These are phyloP conservation scores for Saposhnikovia divaricata DNA, from an alignment of 129 eudicot species.

Conservation along the genomic window DNA sequence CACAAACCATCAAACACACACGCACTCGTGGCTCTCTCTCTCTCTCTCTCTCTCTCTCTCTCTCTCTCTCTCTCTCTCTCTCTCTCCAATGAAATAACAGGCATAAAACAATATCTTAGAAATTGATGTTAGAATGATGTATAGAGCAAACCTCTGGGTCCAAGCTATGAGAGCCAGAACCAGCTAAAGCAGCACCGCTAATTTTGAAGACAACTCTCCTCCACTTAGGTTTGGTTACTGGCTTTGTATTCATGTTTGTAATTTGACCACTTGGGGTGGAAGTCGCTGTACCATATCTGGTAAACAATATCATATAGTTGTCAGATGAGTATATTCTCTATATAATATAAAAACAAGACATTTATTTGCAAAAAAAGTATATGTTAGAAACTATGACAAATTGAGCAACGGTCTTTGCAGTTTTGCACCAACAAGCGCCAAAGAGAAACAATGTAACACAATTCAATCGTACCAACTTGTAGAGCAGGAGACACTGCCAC, in stretches of 20 bases:
- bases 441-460: neutral
- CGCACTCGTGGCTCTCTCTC: neutral
- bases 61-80: neutral
- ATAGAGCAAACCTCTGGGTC: conserved; percentile 72
- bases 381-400: neutral
- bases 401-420: neutral
- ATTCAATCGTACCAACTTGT: neutral
- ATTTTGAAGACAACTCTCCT: conserved; percentile 89
- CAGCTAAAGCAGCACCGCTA: conserved; percentile 87
- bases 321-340: conserved; percentile 2
- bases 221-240: conserved; percentile 69
- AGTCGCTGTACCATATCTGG: conserved; percentile 59
- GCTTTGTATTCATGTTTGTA: conserved; percentile 42
- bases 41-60: neutral
- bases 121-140: neutral
- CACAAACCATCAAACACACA: neutral
- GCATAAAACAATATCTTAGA: neutral
- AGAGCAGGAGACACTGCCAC: neutral
- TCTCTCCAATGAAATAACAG: neutral
- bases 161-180: conserved; percentile 54
- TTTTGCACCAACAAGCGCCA: neutral
- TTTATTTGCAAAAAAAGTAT: neutral
- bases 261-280: conserved; percentile 49
- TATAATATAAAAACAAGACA: neutral
- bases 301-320: conserved; percentile 5